Base-by-base conservation (phyloP, 2,329 filamentous ascomycete genomes). In the Ambrosiella xylebori region DNA sequence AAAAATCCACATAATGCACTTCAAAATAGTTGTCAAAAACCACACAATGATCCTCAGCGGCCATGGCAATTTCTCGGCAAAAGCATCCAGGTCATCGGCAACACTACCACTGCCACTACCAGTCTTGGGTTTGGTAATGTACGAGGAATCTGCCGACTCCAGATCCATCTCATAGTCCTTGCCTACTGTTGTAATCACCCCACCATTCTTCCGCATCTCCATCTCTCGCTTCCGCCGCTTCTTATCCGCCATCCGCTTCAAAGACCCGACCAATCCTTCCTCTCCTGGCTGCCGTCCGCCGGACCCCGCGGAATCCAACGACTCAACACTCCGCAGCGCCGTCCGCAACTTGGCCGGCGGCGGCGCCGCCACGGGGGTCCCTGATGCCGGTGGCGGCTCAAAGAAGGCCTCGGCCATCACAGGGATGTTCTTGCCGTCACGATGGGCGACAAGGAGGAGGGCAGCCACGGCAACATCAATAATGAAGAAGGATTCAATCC, bases 121-220 rank as follows among this genome's bases (percentile, higher is more conserved):
- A 45, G 70, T 66, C 62, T 70, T 65, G 64, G 74, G 67, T 64
- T 64, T 64, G 13, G 55, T 60, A 35, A 60, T 60, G 62, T 71
- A 75, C 62, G 73, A 76, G 57, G 72, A 74, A 6, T 72, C 70
- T 67, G 84, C 81, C 65, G 80, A 84, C 68, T 83, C 81, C 4
- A 84, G 66, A 63, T 84, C 81, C 41, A 83, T 69, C 66, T 79
- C 81, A 59, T 82, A 77, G 63, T 82, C 77, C 65, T 78, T 73
- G 62, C 71, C 73, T 40, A 38, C 53, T 13, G 49, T 39, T 4
- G 36, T 49, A n/a, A 36, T 36, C 15, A 45, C 47, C 27, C 50
- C 37, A 19, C 57, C 53, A 40, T 56, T 50, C 59, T 52, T 49
- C 4, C 45, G 56, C 39, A 47, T 47, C 9, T 66, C 66, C 57